Conservation (phyloP, 2,329 filamentous ascomycete species). For the Penicillium glabrum region DNA sequence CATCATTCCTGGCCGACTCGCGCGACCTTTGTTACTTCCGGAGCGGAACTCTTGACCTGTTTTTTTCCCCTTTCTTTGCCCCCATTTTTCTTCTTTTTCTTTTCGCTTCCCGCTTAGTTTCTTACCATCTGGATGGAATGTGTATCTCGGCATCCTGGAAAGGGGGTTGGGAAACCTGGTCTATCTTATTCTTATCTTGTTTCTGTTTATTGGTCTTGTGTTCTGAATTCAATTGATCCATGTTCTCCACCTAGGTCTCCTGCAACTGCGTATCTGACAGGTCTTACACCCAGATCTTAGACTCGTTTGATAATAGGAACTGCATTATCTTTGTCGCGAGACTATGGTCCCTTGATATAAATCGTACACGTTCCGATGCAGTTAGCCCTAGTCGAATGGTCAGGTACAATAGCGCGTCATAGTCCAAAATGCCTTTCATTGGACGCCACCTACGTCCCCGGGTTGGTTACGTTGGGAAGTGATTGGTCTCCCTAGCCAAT, state of each 20-base stretch:
- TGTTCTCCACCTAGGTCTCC: slow-evolving; percentile 1
- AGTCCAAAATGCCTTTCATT: background rate
- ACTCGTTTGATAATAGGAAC: background rate
- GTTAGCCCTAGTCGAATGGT: background rate
- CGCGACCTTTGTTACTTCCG: slow-evolving; percentile 19
- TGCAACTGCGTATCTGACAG: background rate
- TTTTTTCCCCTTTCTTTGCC: slow-evolving; percentile 11
- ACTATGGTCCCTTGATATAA: background rate
- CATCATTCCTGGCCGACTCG: slow-evolving; percentile 17
- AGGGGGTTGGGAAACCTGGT: slow-evolving; percentile 18
- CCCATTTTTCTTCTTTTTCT: slow-evolving; percentile 8
- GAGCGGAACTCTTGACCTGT: slow-evolving; percentile 14
- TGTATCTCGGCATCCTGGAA: slow-evolving; percentile 23
- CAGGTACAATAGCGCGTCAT: background rate
- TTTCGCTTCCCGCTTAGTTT: slow-evolving; percentile 15
- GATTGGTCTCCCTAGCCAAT: background rate
- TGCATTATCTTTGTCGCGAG: background rate
- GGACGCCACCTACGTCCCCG: background rate
- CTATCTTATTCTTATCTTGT: slow-evolving; percentile 23
- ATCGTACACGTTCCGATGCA: background rate
- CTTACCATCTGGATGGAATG: slow-evolving; percentile 26
- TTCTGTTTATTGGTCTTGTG: slow-evolving; percentile 21
- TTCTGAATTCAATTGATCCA: slow-evolving; percentile 19
- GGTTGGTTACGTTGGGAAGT: background rate
- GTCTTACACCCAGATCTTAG: background rate